These are phyloP conservation scores for Collybia mongolica DNA, from an alignment of 768 basidiomycete genomes.

Conservation along the genomic window DNA sequence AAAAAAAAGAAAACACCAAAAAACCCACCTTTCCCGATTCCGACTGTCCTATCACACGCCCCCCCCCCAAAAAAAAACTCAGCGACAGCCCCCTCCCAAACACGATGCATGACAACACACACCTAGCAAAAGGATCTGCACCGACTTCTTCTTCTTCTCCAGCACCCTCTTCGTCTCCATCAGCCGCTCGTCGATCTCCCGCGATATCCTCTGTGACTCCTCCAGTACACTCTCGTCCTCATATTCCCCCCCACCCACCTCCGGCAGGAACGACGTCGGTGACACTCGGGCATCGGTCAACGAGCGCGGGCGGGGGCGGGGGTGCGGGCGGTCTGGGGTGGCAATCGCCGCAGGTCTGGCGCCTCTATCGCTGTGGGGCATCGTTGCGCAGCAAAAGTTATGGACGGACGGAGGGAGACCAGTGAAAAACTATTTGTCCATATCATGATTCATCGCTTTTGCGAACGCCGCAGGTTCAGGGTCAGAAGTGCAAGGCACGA, in stretches of 20 bases:
- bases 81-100: background rate
- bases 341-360: too few relatives aligned
- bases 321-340: too few relatives aligned
- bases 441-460: too few relatives aligned
- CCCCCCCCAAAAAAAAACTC: too few relatives aligned
- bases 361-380: too few relatives aligned
- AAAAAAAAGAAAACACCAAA: background rate
- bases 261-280: background rate
- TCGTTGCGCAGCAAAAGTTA: too few relatives aligned
- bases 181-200: constrained; percentile 48
- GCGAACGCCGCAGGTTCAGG: too few relatives aligned
- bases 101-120: constrained; percentile 3
- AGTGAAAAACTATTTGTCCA: too few relatives aligned
- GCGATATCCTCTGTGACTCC: constrained; percentile 42
- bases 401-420: too few relatives aligned
- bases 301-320: too few relatives aligned
- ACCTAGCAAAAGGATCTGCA: constrained; percentile 60
- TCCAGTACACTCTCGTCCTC: constrained; percentile 34
- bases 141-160: constrained; percentile 48
- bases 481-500: too few relatives aligned
- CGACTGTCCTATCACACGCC: constrained; percentile 44
- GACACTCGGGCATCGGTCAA: too few relatives aligned
- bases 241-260: constrained; percentile 15
- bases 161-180: constrained; percentile 41
- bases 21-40: constrained; percentile 52